Evolutionary conservation across 345 rosid species (phyloP), one percentile per base, ranked within the genome.

Genomic region (Gossypium thurberi): DNA sequence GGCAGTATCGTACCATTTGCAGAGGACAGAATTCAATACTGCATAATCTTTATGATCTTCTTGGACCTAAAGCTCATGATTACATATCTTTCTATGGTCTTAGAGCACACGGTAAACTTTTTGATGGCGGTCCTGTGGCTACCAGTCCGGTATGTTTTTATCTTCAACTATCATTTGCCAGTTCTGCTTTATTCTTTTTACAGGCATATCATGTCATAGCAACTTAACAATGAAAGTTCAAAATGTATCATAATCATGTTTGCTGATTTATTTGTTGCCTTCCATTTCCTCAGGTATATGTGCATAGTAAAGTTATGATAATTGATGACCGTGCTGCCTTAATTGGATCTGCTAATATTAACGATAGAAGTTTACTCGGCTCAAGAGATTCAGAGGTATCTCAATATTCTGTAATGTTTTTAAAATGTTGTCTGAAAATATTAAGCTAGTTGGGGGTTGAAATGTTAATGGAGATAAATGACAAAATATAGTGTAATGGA

Each of bases 371-470:
- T 85, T 86, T 95, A 76, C 98, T 95, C 53, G 99, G 99, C 72
- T 92, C 99, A 48, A 87, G 99, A 74, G 99, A 95, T 81, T 95
- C 98, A n/a, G 99, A 95, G 99, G 99, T 95, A 83, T 74, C 17
- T 70, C 71, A 61, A 59, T 52, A 46, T 67, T 48, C 37, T 12
- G 70, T n/a, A 66, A 12, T 47, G n/a, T 8, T 46, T 65, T 47
- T 8, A 46, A 64, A 10, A 42, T 64, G 25, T 40, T n/a, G 65
- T 63, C 67, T 63, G 46, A 62, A 62, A 63, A 63, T 50, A 18
- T 10, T n/a, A 63, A 42, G 48, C 10, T 40, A 10, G 17, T 3
- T n/a, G 8, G 28, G 28, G 17, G 50, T 18, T 18, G 5, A 40
- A 40, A n/a, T 63, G 25, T n/a, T 10, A 4, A 40, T 63, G 68